Base-by-base conservation (phyloP, 176 grass and related monocot species). In the Aegilops speltoides region DNA sequence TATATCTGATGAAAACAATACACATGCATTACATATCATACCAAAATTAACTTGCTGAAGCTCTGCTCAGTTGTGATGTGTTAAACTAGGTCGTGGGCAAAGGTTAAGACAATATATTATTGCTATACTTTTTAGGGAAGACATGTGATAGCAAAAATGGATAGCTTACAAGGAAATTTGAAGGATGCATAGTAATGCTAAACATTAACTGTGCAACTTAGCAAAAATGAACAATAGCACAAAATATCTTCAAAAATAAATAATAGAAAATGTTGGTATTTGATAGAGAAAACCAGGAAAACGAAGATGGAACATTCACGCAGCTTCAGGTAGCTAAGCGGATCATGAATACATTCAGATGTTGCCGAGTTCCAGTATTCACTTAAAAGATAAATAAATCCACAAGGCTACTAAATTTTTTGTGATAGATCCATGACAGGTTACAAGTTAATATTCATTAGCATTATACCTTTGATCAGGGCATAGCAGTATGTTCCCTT, bases 1-100 rank as follows among this genome's bases (percentile, higher is more conserved):
- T 83, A 79, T 87, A 99, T 64, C 97, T 99, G 82, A 69, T 5
- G 76, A 70, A 64, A 81, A 82, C 9, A 23, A 23, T 64, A 50
- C 14, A 79, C 56, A 25, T 36, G 54, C 12, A 88, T 57, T 82
- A 84, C 36, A 89, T 79, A 76, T 41, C 20, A 81, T 32, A 43
- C 16, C 32, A 61, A 66, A 67, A 50, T 46, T 25, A 4, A 65
- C 7, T 25, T 13, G 40, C 76, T 84, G 6, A 69, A 62, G 24
- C 38, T 69, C 12, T 16, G 1, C 74, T 69, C 15, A 73, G 71
- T 81, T 67, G 29, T 52, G n/a, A 23, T 83, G 68, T 40, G 25
- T 37, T 68, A 37, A 43, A 82, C 23, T 76, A 70, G 15, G 50
- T 64, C 66, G 37, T 52, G 16, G 9, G 20, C 20, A 63, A 72